Conservation (phyloP, 371 early-diverging fungal genomes). For the Mortierella sp. region DNA sequence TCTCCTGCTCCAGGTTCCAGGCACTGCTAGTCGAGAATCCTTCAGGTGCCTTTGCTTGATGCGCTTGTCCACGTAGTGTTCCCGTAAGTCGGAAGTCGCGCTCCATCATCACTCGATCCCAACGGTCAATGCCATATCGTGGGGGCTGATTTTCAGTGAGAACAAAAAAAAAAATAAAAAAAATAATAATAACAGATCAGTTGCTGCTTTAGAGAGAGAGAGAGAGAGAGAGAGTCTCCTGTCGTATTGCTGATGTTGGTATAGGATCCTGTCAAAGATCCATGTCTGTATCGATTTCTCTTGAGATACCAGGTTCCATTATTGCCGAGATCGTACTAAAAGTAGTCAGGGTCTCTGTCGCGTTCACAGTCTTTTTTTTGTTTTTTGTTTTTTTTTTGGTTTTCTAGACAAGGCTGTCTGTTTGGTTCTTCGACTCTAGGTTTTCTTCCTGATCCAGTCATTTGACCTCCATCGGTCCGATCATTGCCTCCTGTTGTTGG, state of each 20-base stretch:
- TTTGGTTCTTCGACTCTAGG: neutral
- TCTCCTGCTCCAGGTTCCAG: slow-evolving; percentile 46
- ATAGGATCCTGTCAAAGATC: too few relatives aligned
- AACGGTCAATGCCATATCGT: slow-evolving; percentile 54
- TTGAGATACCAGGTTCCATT: too few relatives aligned
- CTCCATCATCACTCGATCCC: slow-evolving; percentile 59
- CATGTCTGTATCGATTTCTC: too few relatives aligned
- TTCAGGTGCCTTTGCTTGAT: slow-evolving; percentile 32
- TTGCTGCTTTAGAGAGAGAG: too few relatives aligned
- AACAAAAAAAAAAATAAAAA: neutral
- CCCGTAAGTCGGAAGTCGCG: slow-evolving; percentile 58
- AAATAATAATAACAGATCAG: neutral
- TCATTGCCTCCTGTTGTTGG: neutral
- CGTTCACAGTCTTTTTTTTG: too few relatives aligned
- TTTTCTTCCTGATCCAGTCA: neutral
- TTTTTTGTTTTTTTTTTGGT: too few relatives aligned
- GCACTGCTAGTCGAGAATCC: slow-evolving; percentile 49
- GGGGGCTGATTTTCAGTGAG: slow-evolving; percentile 37
- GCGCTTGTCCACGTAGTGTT: slow-evolving; percentile 55
- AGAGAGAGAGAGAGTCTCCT: neutral
- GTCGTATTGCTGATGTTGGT: too few relatives aligned
- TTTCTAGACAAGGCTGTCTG: too few relatives aligned
- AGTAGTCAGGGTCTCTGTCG: too few relatives aligned
- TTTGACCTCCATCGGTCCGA: too few relatives aligned
- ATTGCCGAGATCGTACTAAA: too few relatives aligned